phyloP scores from a whole-genome alignment of 192 early-diverging fungal species.

The Rhizophlyctis rosea region DNA sequence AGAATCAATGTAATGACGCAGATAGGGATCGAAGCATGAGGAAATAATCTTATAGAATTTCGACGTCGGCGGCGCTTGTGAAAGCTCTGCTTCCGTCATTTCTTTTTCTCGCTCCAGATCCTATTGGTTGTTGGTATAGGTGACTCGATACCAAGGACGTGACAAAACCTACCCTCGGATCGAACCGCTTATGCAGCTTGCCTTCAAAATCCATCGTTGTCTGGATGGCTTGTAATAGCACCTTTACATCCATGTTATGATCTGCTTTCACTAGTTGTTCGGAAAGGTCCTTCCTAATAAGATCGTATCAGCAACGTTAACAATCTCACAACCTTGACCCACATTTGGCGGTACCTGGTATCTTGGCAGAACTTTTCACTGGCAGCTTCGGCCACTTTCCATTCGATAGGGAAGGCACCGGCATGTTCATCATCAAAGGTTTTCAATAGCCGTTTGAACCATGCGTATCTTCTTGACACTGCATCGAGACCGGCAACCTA shows the following conservation, averaged over 20 bases:
- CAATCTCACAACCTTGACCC: slow-evolving; percentile 11
- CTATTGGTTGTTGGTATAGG: too few species aligned
- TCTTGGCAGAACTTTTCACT: slow-evolving; percentile 78
- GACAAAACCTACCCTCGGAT: slow-evolving; percentile 47
- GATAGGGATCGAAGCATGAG: slow-evolving; percentile 79
- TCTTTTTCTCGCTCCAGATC: neutral
- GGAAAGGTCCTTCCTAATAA: slow-evolving; percentile 62
- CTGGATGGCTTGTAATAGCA: slow-evolving; percentile 72
- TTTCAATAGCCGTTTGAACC: slow-evolving; percentile 86
- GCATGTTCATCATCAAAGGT: slow-evolving; percentile 88
- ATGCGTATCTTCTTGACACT: slow-evolving; percentile 84
- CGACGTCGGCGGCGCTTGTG: slow-evolving; percentile 24
- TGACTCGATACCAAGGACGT: too few species aligned
- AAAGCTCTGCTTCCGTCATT: too few species aligned
- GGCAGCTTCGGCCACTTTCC: slow-evolving; percentile 72
- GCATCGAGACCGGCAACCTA: slow-evolving; percentile 83
- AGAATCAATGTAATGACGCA: slow-evolving; percentile 80
- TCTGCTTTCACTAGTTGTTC: slow-evolving; percentile 59
- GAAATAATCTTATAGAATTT: slow-evolving; percentile 81
- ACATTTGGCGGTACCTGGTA: slow-evolving; percentile 80
- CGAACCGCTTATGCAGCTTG: slow-evolving; percentile 75
- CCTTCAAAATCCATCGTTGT: slow-evolving; percentile 88
- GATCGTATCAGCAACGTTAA: slow-evolving; percentile 6
- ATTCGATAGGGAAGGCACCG: slow-evolving; percentile 71
- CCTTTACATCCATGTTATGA: slow-evolving; percentile 61